Percentiles rank a stretch among this genome's conserved stretches.
These are phyloP conservation scores for Venturia asperata DNA, from an alignment of 2,329 filamentous ascomycete species.

Conservation along the genomic window DNA sequence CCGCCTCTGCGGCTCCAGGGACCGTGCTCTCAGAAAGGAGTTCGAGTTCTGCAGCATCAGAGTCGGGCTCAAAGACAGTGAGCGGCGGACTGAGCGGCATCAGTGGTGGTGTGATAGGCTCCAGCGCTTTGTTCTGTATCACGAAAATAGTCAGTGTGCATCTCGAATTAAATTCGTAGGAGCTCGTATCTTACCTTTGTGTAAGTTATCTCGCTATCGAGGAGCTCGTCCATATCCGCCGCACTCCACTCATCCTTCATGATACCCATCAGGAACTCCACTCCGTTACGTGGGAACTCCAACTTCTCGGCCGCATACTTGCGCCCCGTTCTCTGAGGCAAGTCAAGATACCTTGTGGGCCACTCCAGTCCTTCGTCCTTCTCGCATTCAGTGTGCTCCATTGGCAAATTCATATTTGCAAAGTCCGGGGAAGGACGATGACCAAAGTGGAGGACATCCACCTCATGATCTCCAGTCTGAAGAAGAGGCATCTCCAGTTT, in stretches of 20 bases:
- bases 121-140: slow-evolving; percentile 26
- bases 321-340: slow-evolving; percentile 26
- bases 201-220: slow-evolving; percentile 22
- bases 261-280: slow-evolving; percentile 33
- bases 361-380: slow-evolving; percentile 40
- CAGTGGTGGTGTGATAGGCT: slow-evolving; percentile 41
- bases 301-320: slow-evolving; percentile 33
- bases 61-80: slow-evolving; percentile 35
- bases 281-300: slow-evolving; percentile 30
- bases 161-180: neutral
- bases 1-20: slow-evolving; percentile 30
- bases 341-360: slow-evolving; percentile 31
- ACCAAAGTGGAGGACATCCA: slow-evolving; percentile 38
- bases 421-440: slow-evolving; percentile 25
- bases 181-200: slow-evolving; percentile 28
- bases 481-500: slow-evolving; percentile 44
- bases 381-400: slow-evolving; percentile 33
- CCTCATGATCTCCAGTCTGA: slow-evolving; percentile 35
- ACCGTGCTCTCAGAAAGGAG: slow-evolving; percentile 33
- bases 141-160: slow-evolving; percentile 13
- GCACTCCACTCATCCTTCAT: slow-evolving; percentile 25
- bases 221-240: slow-evolving; percentile 25
- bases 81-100: slow-evolving; percentile 37
- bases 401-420: slow-evolving; percentile 28
- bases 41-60: slow-evolving; percentile 32